Conservation (phyloP, 805 yeast genomes). For the Kregervanrija delftensis region DNA sequence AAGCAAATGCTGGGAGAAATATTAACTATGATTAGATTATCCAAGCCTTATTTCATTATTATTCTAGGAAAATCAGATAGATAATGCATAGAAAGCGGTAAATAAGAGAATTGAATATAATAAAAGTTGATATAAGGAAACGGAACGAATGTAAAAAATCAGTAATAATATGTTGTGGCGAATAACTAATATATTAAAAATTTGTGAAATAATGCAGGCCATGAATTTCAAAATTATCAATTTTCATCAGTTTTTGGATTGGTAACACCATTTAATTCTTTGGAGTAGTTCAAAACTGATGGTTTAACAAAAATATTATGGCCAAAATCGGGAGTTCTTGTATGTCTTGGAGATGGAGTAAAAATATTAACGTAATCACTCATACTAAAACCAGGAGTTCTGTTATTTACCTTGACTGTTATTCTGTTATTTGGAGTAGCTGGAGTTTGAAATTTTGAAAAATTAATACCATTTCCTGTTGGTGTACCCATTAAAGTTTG, state of each 20-base stretch:
- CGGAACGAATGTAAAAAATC: no score
- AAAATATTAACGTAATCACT: conserved; percentile 75
- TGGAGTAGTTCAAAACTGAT: conserved; percentile 17
- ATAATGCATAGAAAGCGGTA: no score
- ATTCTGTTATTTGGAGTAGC: conserved; percentile 19
- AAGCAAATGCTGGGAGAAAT: no score
- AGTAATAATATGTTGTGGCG: no score
- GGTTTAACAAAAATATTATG: conserved; percentile 8
- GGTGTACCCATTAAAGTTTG: conserved; percentile 15
- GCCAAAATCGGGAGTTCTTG: conserved; percentile 30
- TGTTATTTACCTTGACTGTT: conserved; percentile 18
- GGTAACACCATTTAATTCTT: conserved; percentile 16
- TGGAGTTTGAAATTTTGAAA: conserved; percentile 25
- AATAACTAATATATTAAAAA: no score
- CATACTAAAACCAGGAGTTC: conserved; percentile 71
- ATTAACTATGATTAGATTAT: no score
- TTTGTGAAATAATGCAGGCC: no score
- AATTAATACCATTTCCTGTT: neutral
- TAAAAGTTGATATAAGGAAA: no score
- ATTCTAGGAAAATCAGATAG: no score
- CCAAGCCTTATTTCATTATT: no score
- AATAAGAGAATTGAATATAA: no score
- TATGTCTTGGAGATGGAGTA: conserved; percentile 58
- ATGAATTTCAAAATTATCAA: neutral
- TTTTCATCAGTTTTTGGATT: conserved; percentile 4